These are phyloP conservation scores for Phlebiopsis flavidoalba DNA, from an alignment of 768 basidiomycete genomes.

Conservation along the genomic window DNA sequence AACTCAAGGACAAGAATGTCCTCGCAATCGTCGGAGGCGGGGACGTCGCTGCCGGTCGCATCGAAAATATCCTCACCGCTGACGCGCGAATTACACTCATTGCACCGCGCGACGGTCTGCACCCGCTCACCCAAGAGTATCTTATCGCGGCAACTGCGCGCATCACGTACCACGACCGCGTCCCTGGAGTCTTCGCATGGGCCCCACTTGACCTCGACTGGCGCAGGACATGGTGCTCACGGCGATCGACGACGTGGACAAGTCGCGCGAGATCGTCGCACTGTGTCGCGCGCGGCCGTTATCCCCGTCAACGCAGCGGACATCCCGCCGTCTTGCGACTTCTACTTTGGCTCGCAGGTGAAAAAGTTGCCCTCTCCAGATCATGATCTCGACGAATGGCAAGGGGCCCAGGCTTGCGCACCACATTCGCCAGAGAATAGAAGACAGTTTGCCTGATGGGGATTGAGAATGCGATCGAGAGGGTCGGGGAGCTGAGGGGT, in stretches of 20 bases:
- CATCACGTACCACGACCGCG: conserved; percentile 68
- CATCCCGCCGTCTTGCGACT: conserved; percentile 93
- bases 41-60: conserved; percentile 81
- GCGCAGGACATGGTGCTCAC: conserved; percentile 86
- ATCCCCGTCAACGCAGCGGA: conserved; percentile 97
- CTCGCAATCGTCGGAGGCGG: conserved; percentile 89
- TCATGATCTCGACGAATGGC: conserved; percentile 95
- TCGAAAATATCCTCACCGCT: conserved; percentile 79
- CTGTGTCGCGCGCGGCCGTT: conserved; percentile 53
- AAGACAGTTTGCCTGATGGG: conserved; percentile 60
- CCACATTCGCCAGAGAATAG: conserved; percentile 67
- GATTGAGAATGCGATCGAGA: conserved; percentile 74
- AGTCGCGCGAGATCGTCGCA: conserved; percentile 67
- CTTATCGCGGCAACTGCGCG: conserved; percentile 44
- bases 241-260: conserved; percentile 79
- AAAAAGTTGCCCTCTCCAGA: conserved; percentile 86
- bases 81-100: conserved; percentile 78
- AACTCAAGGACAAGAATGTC: conserved; percentile 76
- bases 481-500: conserved; percentile 68
- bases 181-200: conserved; percentile 57
- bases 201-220: conserved; percentile 69
- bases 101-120: conserved; percentile 62
- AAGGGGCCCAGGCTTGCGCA: conserved; percentile 89
- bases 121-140: conserved; percentile 49
- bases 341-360: conserved; percentile 95